Evolutionary conservation across 2,329 filamentous ascomycete genomes (phyloP).

Genomic region (Podosphaera fusca): DNA sequence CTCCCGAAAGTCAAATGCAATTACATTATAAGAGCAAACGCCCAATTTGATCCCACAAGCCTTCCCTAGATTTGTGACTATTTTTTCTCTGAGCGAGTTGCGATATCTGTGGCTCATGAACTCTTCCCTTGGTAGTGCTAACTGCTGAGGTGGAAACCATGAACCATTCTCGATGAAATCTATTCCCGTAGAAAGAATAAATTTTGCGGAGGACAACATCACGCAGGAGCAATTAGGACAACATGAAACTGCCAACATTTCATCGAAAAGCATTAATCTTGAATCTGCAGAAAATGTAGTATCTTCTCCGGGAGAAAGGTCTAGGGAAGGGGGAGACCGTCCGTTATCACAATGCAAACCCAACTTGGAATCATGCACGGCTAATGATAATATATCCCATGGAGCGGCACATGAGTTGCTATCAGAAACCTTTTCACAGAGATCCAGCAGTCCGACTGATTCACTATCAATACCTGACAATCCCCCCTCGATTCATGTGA

Average conservation of each 20-base stretch:
- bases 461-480: slow-evolving; percentile 63
- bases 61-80: too few relatives aligned
- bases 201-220: slow-evolving; percentile 28
- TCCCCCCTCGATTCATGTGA: slow-evolving; percentile 60
- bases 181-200: slow-evolving; percentile 36
- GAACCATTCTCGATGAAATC: slow-evolving; percentile 40
- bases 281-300: too few relatives aligned
- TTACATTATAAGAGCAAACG: too few relatives aligned
- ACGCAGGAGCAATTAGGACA: neutral
- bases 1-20: too few relatives aligned
- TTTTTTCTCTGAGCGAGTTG: too few relatives aligned
- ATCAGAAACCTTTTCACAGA: slow-evolving; percentile 27
- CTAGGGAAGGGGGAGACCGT: slow-evolving; percentile 3
- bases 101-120: neutral
- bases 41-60: too few relatives aligned
- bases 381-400: slow-evolving; percentile 19
- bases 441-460: slow-evolving; percentile 42
- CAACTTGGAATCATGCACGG: slow-evolving; percentile 7
- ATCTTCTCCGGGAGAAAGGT: too few relatives aligned
- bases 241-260: slow-evolving; percentile 8
- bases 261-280: too few relatives aligned
- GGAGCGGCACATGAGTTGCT: slow-evolving; percentile 28
- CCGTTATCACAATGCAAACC: too few relatives aligned
- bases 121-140: neutral
- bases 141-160: slow-evolving; percentile 8